Base-by-base conservation (phyloP, 305 asterid species). In the Solanum hybrid region DNA sequence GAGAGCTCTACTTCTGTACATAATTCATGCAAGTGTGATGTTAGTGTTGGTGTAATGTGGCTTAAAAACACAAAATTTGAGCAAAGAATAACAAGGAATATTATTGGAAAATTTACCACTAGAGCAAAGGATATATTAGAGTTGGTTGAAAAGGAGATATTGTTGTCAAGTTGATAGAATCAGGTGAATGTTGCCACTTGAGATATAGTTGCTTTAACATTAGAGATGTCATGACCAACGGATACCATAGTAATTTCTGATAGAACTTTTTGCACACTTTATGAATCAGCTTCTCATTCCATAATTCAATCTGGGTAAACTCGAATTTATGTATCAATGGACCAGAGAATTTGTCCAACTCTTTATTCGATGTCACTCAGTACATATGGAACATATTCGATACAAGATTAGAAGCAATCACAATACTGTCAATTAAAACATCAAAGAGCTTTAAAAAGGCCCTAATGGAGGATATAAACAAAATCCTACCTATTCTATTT, bases 21-120 rank as follows among this genome's bases (percentile, higher is more conserved):
- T 57, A 93, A 91, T 86, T 93, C 94, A 1, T 95, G 98, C 92
- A 94, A 92, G 92, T 95, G 94, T 77, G 94, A 95, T 38, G 90
- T 93, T 29, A 93, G 87, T 79, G 92, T 94, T 20, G 98, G 99
- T 38, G 94, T 97, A 6, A 89, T 90, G 91, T 97, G 99, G 98
- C 93, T 94, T 84, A 95, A 92, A 84, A 93, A 91, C 90, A 94
- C 94, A 80, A 94, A 90, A 90, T 95, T 97, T 76, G 95, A 95
- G 93, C 91, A 93, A 10, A 93, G 98, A 91, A 93, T 96, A 36
- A 93, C 97, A 7, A 92, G 87, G 90, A 97, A 96, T 89, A 89
- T 97, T 34, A 26, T 93, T 1, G 93, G 91, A 31, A 96, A 92
- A 92, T 95, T 95, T 32, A 91, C 94, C 3, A 92, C 85, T 34